Conservation (phyloP, 2,329 filamentous ascomycete genomes). For the Orbilia quercus region DNA sequence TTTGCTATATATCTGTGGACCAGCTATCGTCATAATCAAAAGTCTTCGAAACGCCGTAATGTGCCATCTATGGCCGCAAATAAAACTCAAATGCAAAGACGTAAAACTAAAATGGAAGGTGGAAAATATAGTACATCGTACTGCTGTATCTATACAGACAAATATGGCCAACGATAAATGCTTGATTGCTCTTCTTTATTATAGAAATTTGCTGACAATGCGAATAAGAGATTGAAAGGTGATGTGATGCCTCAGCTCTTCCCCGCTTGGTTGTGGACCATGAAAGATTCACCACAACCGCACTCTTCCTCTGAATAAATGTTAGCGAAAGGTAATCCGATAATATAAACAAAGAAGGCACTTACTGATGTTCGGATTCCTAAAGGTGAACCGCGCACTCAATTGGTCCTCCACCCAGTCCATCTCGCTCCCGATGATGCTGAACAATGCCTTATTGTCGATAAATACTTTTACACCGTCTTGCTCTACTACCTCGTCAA, state of each 20-base stretch:
- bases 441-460: constrained; percentile 96
- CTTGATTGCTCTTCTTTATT: too few relatives aligned
- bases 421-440: constrained; percentile 99
- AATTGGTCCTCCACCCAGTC: constrained; percentile 98
- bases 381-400: constrained; percentile 90
- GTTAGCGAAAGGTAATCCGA: constrained; percentile 14
- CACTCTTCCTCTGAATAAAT: constrained; percentile 82
- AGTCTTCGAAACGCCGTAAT: too few relatives aligned
- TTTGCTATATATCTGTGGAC: too few relatives aligned
- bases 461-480: constrained; percentile 96
- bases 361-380: constrained; percentile 98
- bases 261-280: constrained; percentile 68
- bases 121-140: too few relatives aligned
- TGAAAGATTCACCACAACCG: constrained; percentile 96
- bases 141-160: too few relatives aligned
- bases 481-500: constrained; percentile 94
- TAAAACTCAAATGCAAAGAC: too few relatives aligned
- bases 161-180: too few relatives aligned
- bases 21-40: too few relatives aligned
- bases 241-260: constrained; percentile 15
- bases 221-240: not conserved
- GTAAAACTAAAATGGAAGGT: too few relatives aligned
- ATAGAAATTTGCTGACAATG: not conserved
- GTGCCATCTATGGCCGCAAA: too few relatives aligned
- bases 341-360: constrained; percentile 60